Conservation (phyloP, 805 yeast species). For the Kuraishia borneana region DNA sequence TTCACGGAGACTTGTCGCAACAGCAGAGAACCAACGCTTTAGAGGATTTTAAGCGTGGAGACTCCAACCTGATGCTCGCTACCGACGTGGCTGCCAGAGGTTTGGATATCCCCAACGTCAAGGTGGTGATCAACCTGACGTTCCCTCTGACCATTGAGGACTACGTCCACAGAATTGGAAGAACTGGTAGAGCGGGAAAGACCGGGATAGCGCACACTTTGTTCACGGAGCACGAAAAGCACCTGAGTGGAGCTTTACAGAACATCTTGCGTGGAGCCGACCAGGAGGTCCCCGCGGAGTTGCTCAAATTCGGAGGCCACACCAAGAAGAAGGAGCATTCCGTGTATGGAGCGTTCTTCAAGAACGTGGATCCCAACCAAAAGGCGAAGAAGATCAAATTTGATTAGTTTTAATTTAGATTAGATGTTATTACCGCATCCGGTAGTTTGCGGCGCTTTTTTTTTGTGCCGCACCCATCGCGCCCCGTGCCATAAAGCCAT, state of each 20-base stretch:
- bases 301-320: conserved; percentile 92
- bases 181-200: conserved; percentile 97
- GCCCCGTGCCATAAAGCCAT: not conserved
- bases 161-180: conserved; percentile 94
- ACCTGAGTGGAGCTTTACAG: conserved; percentile 86
- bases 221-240: conserved; percentile 95
- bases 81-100: conserved; percentile 99
- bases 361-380: conserved; percentile 78
- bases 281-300: conserved; percentile 92
- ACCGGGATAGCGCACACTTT: conserved; percentile 91
- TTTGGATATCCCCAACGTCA: conserved; percentile 93
- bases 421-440: not conserved
- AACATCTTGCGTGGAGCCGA: conserved; percentile 89
- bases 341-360: conserved; percentile 97
- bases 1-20: conserved; percentile 93
- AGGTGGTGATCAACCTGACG: conserved; percentile 87
- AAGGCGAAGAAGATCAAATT: conserved; percentile 88
- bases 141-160: conserved; percentile 96
- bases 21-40: conserved; percentile 85
- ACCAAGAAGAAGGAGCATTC: conserved; percentile 96
- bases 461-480: not conserved
- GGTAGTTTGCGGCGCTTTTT: not conserved
- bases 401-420: conserved; percentile 20
- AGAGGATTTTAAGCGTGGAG: conserved; percentile 74
- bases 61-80: conserved; percentile 69